These are phyloP conservation scores for Patellifolia procumbens DNA, from an alignment of 179 eudicot genomes.

Conservation along the genomic window DNA sequence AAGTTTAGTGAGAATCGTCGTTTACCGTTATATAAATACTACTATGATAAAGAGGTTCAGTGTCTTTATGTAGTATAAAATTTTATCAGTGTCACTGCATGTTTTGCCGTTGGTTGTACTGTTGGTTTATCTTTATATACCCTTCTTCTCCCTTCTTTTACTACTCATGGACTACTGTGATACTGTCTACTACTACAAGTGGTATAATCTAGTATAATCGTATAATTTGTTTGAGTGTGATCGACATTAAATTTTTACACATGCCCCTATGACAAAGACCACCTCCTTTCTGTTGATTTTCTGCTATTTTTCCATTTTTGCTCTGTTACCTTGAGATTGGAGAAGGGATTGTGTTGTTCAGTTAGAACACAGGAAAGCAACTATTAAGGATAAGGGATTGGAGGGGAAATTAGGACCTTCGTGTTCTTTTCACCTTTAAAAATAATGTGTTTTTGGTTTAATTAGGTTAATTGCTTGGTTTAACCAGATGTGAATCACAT, in stretches of 20 bases:
- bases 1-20: too few relatives aligned
- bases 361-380: too few relatives aligned
- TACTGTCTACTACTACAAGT: neutral
- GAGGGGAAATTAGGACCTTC: too few relatives aligned
- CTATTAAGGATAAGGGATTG: neutral
- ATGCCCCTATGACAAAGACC: neutral
- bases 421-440: too few relatives aligned
- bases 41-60: too few relatives aligned
- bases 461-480: too few relatives aligned
- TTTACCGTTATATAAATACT: too few relatives aligned
- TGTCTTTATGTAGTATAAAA: too few relatives aligned
- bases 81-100: neutral
- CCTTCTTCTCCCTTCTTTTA: neutral
- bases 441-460: too few relatives aligned
- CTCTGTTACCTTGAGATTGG: neutral
- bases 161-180: too few relatives aligned
- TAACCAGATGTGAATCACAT: too few relatives aligned
- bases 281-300: neutral
- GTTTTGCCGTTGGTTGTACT: conserved; percentile 2
- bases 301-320: neutral
- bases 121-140: neutral
- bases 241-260: conserved; percentile 4
- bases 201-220: neutral
- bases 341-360: neutral
- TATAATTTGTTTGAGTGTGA: neutral